Percentiles rank a stretch among this genome's conserved stretches.
Evolutionary conservation across 768 basidiomycete species (phyloP).

Genomic region (Leccinum uliginosum): DNA sequence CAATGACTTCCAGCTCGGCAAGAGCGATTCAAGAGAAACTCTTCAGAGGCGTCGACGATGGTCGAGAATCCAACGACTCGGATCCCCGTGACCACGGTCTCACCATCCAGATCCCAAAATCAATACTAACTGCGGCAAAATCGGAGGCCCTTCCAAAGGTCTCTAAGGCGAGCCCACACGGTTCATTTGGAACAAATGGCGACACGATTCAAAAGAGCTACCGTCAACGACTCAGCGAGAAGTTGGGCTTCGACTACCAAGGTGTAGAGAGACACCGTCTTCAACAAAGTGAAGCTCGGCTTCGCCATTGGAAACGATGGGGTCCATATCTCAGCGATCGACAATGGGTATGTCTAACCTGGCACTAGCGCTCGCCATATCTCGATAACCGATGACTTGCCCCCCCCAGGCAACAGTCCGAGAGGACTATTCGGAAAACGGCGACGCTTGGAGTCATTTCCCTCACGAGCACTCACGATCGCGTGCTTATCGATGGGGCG

Average conservation of each 20-base stretch:
- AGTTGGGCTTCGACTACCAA: conserved; percentile 67
- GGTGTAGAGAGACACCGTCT: conserved; percentile 83
- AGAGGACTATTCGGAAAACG: conserved; percentile 96
- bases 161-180: conserved; percentile 34
- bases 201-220: conserved; percentile 35
- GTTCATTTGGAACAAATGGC: conserved; percentile 2
- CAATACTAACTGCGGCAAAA: conserved; percentile 24
- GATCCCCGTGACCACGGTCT: conserved; percentile 35
- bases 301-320: conserved; percentile 97
- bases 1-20: conserved; percentile 42
- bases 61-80: conserved; percentile 18
- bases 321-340: conserved; percentile 96
- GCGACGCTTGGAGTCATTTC: conserved; percentile 95
- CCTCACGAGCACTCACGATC: conserved; percentile 92
- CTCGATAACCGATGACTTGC: conserved; percentile 12
- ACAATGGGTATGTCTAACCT: conserved; percentile 74
- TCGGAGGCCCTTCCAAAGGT: conserved; percentile 42
- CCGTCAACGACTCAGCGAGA: conserved; percentile 60
- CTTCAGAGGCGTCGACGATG: conserved; percentile 45
- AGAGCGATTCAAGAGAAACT: conserved; percentile 74
- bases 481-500: conserved; percentile 97
- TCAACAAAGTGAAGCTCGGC: conserved; percentile 72
- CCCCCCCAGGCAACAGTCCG: conserved; percentile 86
- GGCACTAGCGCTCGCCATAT: neutral
- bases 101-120: conserved; percentile 71